These are phyloP conservation scores for Forsythia suspensa DNA, from an alignment of 257 asterid species.

Conservation along the genomic window DNA sequence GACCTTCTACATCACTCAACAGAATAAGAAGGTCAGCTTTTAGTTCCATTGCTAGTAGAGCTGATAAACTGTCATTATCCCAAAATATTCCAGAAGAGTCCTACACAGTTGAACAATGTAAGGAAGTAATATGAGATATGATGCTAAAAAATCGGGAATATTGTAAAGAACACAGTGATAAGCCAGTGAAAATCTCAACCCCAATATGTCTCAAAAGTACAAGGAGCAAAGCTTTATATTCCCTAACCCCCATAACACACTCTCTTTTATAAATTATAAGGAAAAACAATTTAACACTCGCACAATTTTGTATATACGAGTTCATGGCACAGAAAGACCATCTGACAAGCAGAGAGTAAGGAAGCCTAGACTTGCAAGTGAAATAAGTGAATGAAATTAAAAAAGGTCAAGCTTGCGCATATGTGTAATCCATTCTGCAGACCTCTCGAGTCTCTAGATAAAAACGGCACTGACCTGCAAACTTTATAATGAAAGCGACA, in stretches of 20 bases:
- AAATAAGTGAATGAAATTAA: not conserved
- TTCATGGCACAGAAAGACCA: not conserved
- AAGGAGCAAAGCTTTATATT: not conserved
- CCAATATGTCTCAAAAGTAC: not conserved
- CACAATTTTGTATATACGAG: not conserved
- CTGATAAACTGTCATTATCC: conserved; percentile 86
- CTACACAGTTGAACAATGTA: conserved; percentile 28
- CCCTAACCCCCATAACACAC: not conserved
- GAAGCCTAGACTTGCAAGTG: not conserved
- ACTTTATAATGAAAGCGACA: not conserved
- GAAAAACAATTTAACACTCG: not conserved
- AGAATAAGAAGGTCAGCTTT: conserved; percentile 80
- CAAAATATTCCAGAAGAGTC: conserved; percentile 85
- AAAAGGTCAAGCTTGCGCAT: not conserved
- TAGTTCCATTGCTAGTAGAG: conserved; percentile 73
- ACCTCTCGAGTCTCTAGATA: not conserved
- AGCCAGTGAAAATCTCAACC: not conserved
- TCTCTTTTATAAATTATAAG: not conserved
- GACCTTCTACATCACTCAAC: conserved; percentile 86
- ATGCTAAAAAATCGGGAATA: not conserved
- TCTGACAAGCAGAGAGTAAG: not conserved
- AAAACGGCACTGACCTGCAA: not conserved
- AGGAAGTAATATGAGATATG: not conserved
- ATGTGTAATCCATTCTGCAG: not conserved
- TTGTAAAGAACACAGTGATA: not conserved